Base-by-base conservation (phyloP, 768 basidiomycete genomes). In the Boletus subparvulus region DNA sequence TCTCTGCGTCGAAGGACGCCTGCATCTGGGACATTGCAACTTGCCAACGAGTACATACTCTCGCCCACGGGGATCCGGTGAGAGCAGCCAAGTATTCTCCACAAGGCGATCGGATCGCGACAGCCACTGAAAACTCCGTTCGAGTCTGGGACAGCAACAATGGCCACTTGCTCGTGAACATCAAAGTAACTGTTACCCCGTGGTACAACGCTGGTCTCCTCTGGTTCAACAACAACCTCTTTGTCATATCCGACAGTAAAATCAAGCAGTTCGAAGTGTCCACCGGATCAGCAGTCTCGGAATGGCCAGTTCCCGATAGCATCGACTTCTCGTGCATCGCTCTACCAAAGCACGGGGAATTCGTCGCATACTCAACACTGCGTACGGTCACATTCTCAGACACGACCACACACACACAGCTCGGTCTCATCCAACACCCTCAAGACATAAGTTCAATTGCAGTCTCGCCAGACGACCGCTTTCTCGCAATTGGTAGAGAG, bases 41-140 rank as follows among this genome's bases (percentile, higher is more conserved):
- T 11, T 7, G 40, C 12, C 1, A 33, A 30, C 36, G 19, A 6
- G 45, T n/a, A 3, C 19, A 21, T 1, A 19, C 33, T 1, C 36
- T 33, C 36, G 5, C 2, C 5, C 42, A 45, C 1, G 42, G 35
- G 0, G 17, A 13, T 1, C 0, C 0, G 3, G 32, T 52, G 8
- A 2, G 1, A 3, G 55, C 37, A 26, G 54, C 33, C 9, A 56
- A 52, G 19, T 52, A 45, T 21, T 56, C 55, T 5, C 43, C 21
- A 4, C 35, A 17, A 6, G 43, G 55, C 2, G 46, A 55, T 4
- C 44, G 21, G 10, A 59, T 59, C 14, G 55, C 55, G 2, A 52
- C 45, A 16, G 50, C 50, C 16, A 43, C 55, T 1, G 0, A 2
- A 0, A 0, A 28, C 2, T 33, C 30, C 4, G 28, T 50, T 21